A percentile compares a stretch with the other conserved stretches of the same genome.
phyloP scores from a whole-genome alignment of 768 basidiomycete species.

The Rossbeevera mucosa region DNA sequence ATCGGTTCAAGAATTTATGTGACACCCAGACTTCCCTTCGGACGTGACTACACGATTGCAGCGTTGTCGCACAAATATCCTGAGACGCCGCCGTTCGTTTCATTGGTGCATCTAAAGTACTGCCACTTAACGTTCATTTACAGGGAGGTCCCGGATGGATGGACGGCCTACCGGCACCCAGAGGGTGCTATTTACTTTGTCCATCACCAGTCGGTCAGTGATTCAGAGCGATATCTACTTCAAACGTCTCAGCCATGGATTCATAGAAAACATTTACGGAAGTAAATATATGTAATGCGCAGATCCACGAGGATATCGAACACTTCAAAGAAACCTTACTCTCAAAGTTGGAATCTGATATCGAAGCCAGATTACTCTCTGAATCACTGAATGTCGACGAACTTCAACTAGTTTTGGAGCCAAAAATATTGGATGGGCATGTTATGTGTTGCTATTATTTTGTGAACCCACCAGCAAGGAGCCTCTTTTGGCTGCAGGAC shows the following conservation, averaged over 20 bases:
- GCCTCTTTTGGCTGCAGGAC: slow-evolving; percentile 51
- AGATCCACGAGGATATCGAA: slow-evolving; percentile 32
- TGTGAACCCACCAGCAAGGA: slow-evolving; percentile 41
- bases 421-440: slow-evolving; percentile 19
- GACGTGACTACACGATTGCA: slow-evolving; percentile 3
- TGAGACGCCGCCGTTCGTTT: slow-evolving; percentile 12
- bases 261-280: slow-evolving; percentile 54
- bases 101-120: background rate
- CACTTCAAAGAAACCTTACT: slow-evolving; percentile 25
- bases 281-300: slow-evolving; percentile 42
- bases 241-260: background rate
- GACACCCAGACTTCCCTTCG: background rate
- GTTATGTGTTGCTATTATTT: slow-evolving; percentile 47
- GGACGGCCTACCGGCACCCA: slow-evolving; percentile 49
- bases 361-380: slow-evolving; percentile 11
- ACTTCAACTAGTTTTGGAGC: slow-evolving; percentile 45
- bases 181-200: slow-evolving; percentile 65
- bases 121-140: background rate
- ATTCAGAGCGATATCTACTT: background rate
- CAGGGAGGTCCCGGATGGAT: slow-evolving; percentile 31
- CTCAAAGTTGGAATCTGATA: slow-evolving; percentile 15
- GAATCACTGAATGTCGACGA: slow-evolving; percentile 25
- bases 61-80: slow-evolving; percentile 17
- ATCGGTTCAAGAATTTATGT: background rate
- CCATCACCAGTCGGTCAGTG: slow-evolving; percentile 41